These are phyloP conservation scores for Fusarium compactum DNA, from an alignment of 2,329 filamentous ascomycete genomes.

Conservation along the genomic window DNA sequence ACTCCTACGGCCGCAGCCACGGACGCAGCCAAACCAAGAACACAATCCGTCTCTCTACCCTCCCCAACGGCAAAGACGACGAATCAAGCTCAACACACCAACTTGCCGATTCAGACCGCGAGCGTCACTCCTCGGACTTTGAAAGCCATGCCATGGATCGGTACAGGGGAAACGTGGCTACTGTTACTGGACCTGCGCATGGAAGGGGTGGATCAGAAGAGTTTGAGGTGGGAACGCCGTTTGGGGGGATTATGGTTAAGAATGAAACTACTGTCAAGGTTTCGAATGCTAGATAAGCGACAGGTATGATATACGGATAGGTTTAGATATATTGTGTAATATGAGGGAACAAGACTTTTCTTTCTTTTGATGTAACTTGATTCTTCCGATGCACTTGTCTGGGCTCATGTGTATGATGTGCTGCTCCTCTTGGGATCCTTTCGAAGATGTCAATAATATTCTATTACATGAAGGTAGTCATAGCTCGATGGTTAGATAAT, in stretches of 20 bases:
- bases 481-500: no score
- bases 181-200: constrained; percentile 23
- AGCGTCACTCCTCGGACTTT: constrained; percentile 33
- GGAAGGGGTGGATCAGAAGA: not conserved
- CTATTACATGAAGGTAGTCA: no score
- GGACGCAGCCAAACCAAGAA: constrained; percentile 40
- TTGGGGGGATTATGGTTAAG: constrained; percentile 43
- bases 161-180: constrained; percentile 25
- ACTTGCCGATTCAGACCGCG: constrained; percentile 29
- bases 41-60: constrained; percentile 33
- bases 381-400: no score
- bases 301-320: not conserved
- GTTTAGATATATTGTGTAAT: not conserved
- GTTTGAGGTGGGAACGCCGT: not conserved
- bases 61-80: constrained; percentile 34
- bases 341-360: not conserved
- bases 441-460: no score
- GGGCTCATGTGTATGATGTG: no score
- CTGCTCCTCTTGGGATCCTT: no score
- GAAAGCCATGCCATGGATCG: constrained; percentile 40
- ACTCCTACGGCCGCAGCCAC: constrained; percentile 17
- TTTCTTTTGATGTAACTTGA: no score
- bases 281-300: constrained; percentile 9
- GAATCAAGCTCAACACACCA: constrained; percentile 43
- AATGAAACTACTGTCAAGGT: constrained; percentile 38